These are phyloP conservation scores for Colletotrichum tabaci DNA, from an alignment of 2,329 filamentous ascomycete species.

Conservation along the genomic window DNA sequence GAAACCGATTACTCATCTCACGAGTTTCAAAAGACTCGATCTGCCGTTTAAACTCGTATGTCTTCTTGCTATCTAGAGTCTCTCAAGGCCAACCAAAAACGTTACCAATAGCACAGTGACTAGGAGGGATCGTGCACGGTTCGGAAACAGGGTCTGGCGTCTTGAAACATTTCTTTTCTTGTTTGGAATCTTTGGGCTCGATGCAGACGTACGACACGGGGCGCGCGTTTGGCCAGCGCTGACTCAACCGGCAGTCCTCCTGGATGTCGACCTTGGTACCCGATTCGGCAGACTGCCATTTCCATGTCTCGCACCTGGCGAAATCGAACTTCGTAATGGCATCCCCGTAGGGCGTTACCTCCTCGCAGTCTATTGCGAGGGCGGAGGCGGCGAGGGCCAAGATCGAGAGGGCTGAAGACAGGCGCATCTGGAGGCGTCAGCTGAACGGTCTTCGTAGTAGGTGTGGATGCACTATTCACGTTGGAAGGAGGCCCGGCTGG, in stretches of 20 bases:
- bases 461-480: not conserved
- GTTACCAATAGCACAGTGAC: conserved; percentile 8
- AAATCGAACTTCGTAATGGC: conserved; percentile 7
- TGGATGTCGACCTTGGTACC: conserved; percentile 6
- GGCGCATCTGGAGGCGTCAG: not conserved
- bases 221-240: conserved; percentile 9
- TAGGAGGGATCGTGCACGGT: conserved; percentile 4
- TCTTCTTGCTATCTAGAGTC: not conserved
- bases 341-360: not conserved
- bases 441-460: too few species aligned
- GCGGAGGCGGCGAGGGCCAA: not conserved
- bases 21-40: too few species aligned
- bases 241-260: conserved; percentile 12
- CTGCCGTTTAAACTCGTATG: too few species aligned
- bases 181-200: not conserved
- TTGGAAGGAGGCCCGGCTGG: too few species aligned
- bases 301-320: not conserved
- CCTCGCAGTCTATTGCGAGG: not conserved
- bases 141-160: not conserved
- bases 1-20: too few species aligned
- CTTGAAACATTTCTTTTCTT: not conserved
- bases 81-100: conserved; percentile 6
- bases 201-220: conserved; percentile 13
- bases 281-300: conserved; percentile 15
- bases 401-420: not conserved